Base-by-base conservation (phyloP, 1,139 yeast genomes). In the Scheffersomyces quercinus region DNA sequence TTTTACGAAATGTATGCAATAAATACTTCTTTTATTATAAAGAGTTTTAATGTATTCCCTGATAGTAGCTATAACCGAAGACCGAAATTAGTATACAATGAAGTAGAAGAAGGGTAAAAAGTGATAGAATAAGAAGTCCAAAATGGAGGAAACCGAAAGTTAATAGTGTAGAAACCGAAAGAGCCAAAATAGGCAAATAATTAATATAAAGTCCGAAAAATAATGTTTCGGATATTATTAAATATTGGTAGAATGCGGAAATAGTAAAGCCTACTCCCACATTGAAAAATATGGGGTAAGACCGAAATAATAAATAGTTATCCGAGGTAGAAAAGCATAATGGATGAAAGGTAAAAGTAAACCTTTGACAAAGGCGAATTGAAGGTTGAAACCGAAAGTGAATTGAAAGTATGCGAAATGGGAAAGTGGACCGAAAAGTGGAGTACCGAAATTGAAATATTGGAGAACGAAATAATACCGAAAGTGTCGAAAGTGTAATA, bases 91-190 rank as follows among this genome's bases (percentile, higher is more conserved):
- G 26, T 20, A 6, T 20, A 20, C 26, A 20, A 20, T 20, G 8
- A 20, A 5, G 26, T 7, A 20, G 26, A 8, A 20, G 26, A 20
- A 20, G 8, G 26, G 26, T 20, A 7, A 20, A 16, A 20, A 20
- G 26, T 20, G 8, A 6, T 20, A 20, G 7, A 20, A 20, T 20
- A 5, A 20, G 26, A 20, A 20, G 26, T 20, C 26, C 26, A 20
- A n/a, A 34, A 29, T 15, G 7, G 45, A 43, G 11, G 51, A 48
- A 29, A 43, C 46, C n/a, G 52, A 47, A 29, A 36, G 40, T 9
- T 39, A 48, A 35, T 40, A 14, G 30, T 11, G 28, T 14, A 11
- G 11, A 12, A 37, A 14, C 12, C 13, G 24, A 16, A 14, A 24
- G 20, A 37, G 16, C 26, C 34, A 29, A 8, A 16, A 29, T 13